phyloP scores from a whole-genome alignment of 2,329 filamentous ascomycete genomes.

The Xylaria sp. region DNA sequence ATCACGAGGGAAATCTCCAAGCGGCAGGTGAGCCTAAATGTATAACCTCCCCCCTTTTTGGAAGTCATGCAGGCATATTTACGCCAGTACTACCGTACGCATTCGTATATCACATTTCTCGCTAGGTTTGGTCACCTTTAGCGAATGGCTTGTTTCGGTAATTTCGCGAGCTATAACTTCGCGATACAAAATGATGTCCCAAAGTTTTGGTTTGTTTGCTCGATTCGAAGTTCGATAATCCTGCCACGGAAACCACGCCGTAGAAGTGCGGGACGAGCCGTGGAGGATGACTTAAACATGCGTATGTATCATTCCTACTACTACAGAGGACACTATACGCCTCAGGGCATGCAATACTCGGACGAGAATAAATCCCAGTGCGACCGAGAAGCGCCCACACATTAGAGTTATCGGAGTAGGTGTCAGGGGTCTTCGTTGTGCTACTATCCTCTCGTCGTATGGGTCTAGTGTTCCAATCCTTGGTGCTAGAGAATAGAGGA shows the following conservation, averaged over 20 bases:
- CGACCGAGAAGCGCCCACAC: slow-evolving; percentile 22
- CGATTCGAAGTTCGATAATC: background rate
- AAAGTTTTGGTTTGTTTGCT: background rate
- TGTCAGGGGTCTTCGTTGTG: slow-evolving; percentile 65
- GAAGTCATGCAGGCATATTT: background rate
- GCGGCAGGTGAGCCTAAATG: background rate
- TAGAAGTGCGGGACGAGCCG: background rate
- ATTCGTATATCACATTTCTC: background rate
- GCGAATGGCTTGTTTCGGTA: background rate
- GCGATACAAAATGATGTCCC: background rate
- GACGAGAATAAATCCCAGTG: background rate
- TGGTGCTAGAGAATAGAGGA: slow-evolving; percentile 64
- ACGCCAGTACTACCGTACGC: background rate
- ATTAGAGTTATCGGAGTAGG: slow-evolving; percentile 67
- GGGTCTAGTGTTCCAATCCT: slow-evolving; percentile 66
- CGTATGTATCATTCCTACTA: background rate
- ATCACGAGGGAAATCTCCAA: background rate
- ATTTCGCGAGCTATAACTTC: background rate
- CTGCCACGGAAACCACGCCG: background rate
- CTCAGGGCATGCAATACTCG: background rate
- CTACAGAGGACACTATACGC: background rate
- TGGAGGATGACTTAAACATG: background rate
- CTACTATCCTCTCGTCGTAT: slow-evolving; percentile 62
- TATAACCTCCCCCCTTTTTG: background rate
- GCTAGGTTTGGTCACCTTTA: background rate